Conservation (phyloP, 257 asterid species). For the Knoxia roxburghii region DNA sequence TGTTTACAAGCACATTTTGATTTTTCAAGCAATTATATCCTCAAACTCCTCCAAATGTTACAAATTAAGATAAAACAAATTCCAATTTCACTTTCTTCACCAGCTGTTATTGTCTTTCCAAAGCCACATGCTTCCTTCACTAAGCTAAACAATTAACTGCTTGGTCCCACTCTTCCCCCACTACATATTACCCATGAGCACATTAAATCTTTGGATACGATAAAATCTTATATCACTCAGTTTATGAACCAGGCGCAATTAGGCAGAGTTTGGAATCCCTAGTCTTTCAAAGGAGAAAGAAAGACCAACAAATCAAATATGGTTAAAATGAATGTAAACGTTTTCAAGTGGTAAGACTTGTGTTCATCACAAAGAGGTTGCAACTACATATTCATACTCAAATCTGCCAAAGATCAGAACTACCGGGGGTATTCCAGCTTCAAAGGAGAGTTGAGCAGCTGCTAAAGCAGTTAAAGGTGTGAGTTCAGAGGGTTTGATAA, state of each 20-base stretch:
- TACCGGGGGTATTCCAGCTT: constrained; percentile 99
- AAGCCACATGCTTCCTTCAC: neutral
- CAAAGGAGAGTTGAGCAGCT: constrained; percentile 90
- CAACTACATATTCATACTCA: neutral
- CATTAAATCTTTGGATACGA: neutral
- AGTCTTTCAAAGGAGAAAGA: neutral
- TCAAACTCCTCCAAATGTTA: neutral
- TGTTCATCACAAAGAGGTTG: neutral
- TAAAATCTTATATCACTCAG: neutral
- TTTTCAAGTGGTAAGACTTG: neutral
- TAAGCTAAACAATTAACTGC: neutral
- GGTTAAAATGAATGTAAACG: too few species aligned
- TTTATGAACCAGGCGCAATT: neutral
- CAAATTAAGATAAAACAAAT: neutral
- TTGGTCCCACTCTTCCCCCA: neutral
- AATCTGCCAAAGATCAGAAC: constrained; percentile 19
- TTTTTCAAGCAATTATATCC: neutral
- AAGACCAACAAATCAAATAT: neutral
- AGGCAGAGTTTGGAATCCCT: neutral
- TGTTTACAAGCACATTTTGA: neutral
- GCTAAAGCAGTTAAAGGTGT: constrained; percentile 98
- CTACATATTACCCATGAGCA: neutral
- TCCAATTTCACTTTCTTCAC: neutral
- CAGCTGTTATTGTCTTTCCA: constrained; percentile 2
- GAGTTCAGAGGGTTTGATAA: constrained; percentile 84